Evolutionary conservation across 345 rosid species (phyloP), one percentile per base, ranked within the genome.

Genomic region (Mangifera indica): DNA sequence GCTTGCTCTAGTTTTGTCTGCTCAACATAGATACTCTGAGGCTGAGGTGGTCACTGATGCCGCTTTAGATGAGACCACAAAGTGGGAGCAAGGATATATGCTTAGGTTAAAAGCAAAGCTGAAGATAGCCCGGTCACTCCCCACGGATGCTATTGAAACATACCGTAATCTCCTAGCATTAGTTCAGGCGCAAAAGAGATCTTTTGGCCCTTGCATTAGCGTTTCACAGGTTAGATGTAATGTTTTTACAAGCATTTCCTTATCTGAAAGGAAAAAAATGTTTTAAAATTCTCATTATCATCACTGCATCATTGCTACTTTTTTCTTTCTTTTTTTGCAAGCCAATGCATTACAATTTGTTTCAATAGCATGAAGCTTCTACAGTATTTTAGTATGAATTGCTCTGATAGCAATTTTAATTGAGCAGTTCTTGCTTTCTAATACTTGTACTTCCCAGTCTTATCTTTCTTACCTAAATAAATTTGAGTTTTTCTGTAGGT

Each of bases 1-100:
- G 45, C 91, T 92, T 8, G 87, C 90, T 29, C 86, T 90, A 66
- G 88, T 92, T 78, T 80, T 94, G 78, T 89, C 97, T 0, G 97
- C 97, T 77, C 97, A 92, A 62, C 97, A 90, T 58, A 81, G 91
- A 74, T 90, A 86, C 75, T 72, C 97, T 5, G 97, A 90, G 86
- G 92, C 98, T 75, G 92, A 87, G 77, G 92, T 89, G 61, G 97
- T 94, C 48, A 90, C 81, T 7, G 97, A 87, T 78, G 98, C 97
- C 72, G 97, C 97, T 75, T 82, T 92, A 60, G 97, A 92, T 70
- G 97, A 92, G 91, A 92, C 91, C 29, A 86, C 91, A 54, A 92
- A 87, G 72, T 94, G 97, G 97, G 97, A 94, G 71, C 96, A 90
- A 80, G 93, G 90, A 60, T 91, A 91, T 52, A 74, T 94, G 21